phyloP scores from a whole-genome alignment of 345 rosid species.

The Barbarea vulgaris region DNA sequence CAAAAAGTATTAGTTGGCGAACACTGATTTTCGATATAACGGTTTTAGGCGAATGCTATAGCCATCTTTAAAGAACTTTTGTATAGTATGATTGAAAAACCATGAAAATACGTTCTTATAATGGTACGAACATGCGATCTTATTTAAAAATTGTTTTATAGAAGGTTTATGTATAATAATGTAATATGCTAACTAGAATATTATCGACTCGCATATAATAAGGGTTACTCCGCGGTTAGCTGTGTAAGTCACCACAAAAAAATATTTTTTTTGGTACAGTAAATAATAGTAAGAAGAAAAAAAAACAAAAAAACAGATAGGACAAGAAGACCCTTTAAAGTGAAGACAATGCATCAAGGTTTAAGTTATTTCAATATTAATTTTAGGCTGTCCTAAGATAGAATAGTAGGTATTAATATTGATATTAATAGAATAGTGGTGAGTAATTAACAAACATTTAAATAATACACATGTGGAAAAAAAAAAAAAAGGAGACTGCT shows the following conservation, averaged over 20 bases:
- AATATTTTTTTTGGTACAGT: background rate
- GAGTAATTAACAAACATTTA: background rate
- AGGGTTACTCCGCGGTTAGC: background rate
- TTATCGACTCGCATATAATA: background rate
- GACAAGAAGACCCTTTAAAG: constrained; percentile 29
- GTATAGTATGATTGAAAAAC: background rate
- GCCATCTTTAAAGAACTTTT: background rate
- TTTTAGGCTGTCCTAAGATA: constrained; percentile 12
- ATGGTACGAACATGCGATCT: background rate
- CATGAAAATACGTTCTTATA: background rate
- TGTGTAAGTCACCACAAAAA: background rate
- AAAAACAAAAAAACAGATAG: background rate
- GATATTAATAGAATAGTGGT: constrained; percentile 2
- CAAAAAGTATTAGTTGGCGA: background rate
- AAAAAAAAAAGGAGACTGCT: constrained; percentile 38
- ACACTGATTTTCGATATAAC: background rate
- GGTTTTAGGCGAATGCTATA: background rate
- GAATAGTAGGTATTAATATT: background rate
- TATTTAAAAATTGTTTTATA: too few species aligned
- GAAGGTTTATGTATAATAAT: background rate
- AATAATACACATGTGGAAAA: constrained; percentile 3
- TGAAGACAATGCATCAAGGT: background rate
- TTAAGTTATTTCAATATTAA: background rate
- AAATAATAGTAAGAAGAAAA: background rate
- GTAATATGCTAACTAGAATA: too few species aligned